Percentiles rank a stretch among this genome's conserved stretches.
Conservation (phyloP, 208 protist genomes). For the Phytomonas francai region DNA sequence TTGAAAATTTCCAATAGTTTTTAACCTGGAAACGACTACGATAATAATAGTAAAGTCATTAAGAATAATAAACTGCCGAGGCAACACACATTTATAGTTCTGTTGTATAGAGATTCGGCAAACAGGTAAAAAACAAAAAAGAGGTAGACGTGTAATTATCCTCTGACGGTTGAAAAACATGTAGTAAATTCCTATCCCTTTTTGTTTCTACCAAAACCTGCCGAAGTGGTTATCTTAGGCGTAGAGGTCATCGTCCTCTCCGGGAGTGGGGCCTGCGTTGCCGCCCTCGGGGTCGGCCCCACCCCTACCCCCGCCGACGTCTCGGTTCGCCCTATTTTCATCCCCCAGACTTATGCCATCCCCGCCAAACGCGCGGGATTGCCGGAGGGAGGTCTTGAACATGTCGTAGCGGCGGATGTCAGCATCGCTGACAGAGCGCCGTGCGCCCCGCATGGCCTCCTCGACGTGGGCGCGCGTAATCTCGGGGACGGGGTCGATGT, state of each 20-base stretch:
- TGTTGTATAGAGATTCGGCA: neutral
- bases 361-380: slow-evolving; percentile 58
- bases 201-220: neutral
- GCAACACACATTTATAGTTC: neutral
- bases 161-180: neutral
- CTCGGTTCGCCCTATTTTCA: slow-evolving; percentile 19
- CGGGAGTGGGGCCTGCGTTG: slow-evolving; percentile 12
- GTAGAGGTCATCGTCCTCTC: slow-evolving; percentile 54
- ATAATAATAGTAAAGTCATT: slow-evolving; percentile 10
- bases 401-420: slow-evolving; percentile 92
- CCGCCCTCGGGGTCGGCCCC: slow-evolving; percentile 13
- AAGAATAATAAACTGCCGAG: slow-evolving; percentile 1
- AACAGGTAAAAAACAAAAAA: slow-evolving; percentile 10
- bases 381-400: slow-evolving; percentile 84
- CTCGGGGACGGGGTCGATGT: slow-evolving; percentile 82
- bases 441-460: slow-evolving; percentile 83
- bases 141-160: slow-evolving; percentile 10
- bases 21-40: slow-evolving; percentile 5
- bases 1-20: neutral
- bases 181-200: neutral
- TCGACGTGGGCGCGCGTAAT: slow-evolving; percentile 90
- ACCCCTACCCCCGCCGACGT: slow-evolving; percentile 14
- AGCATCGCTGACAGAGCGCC: slow-evolving; percentile 88
- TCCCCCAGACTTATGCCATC: slow-evolving; percentile 12
- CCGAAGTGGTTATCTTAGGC: slow-evolving; percentile 14